Base-by-base conservation (phyloP, 139 green algal species). In the Chlorella vulgaris region DNA sequence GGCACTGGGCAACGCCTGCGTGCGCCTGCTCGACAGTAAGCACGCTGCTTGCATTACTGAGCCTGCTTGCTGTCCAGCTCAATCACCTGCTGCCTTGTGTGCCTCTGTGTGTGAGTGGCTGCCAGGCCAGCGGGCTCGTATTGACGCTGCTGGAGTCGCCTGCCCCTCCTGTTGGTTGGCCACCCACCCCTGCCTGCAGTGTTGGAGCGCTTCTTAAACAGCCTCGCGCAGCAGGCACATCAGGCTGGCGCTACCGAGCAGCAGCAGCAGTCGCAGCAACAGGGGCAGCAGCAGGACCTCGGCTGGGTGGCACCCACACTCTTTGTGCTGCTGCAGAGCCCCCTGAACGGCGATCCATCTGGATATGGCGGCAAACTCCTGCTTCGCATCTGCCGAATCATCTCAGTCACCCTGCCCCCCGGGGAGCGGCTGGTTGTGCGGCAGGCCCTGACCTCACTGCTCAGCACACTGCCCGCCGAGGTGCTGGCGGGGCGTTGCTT, bases 401-500 rank as follows among this genome's bases (percentile, higher is more conserved):
- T 85, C 22, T 40, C 61, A 21, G 58, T 77, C 26, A 69, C 61
- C 0, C 28, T 85, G 24, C 76, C 81, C 2, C 8, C 63, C 26
- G 29, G n/a, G 8, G 40, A 51, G 7, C 39, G 76, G 33, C 55
- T 86, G 53, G 7, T 18, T 7, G 75, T 86, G 66, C 80, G 80
- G n/a, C 60, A 61, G 42, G 38, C 35, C 18, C 80, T 85, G 50
- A 38, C 82, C 42, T 35, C 35, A 4, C 7, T 94, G 86, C 81
- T 96, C 36, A 38, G 26, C 19, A 36, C 85, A 21, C 86, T 95
- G 35, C 85, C 85, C 0, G 31, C 82, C 0, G 92, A 96, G 42
- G 62, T 91, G 33, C 86, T 96, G 55, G 91, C 76, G 0, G 89
- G 74, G 4, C 85, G 88, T 28, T 85, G 91, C 61, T 71, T 96